Conservation (phyloP, 768 basidiomycete species). For the Lyophyllum decastes region DNA sequence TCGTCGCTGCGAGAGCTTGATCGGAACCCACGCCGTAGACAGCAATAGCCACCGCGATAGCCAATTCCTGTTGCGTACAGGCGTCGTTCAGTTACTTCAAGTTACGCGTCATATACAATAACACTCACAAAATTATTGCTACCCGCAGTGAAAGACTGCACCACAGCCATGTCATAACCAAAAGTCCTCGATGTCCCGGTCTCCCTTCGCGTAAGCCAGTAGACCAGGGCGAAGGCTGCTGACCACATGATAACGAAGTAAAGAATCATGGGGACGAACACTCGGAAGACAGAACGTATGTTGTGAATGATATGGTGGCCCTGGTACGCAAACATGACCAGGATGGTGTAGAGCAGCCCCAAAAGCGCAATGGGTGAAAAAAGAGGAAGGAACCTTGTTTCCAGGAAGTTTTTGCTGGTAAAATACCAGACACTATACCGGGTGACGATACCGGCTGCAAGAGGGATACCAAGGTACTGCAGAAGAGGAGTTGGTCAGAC, state of each 20-base stretch:
- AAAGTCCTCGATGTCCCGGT: slow-evolving; percentile 17
- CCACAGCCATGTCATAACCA: slow-evolving; percentile 72
- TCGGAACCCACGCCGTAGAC: slow-evolving; percentile 78
- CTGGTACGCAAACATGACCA: no score
- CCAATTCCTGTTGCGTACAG: background rate
- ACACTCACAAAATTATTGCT: slow-evolving; percentile 49
- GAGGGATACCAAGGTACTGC: slow-evolving; percentile 83
- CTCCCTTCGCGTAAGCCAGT: slow-evolving; percentile 41
- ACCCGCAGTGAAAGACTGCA: slow-evolving; percentile 82
- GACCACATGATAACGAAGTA: slow-evolving; percentile 84
- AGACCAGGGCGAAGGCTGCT: slow-evolving; percentile 57
- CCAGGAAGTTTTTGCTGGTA: slow-evolving; percentile 43
- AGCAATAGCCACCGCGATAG: slow-evolving; percentile 53
- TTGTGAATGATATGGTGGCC: no score
- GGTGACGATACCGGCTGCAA: slow-evolving; percentile 71
- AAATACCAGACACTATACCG: slow-evolving; percentile 53
- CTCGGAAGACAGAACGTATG: slow-evolving; percentile 76
- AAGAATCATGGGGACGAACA: slow-evolving; percentile 79
- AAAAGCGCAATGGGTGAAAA: no score
- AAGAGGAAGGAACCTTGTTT: no score
- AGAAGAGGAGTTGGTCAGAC: background rate
- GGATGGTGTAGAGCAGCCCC: no score
- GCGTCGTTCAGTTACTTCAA: background rate
- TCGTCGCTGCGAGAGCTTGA: slow-evolving; percentile 81
- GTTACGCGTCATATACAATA: background rate